Base-by-base conservation (phyloP, 441 rosid species). In the Arabidopsis lyrata region DNA sequence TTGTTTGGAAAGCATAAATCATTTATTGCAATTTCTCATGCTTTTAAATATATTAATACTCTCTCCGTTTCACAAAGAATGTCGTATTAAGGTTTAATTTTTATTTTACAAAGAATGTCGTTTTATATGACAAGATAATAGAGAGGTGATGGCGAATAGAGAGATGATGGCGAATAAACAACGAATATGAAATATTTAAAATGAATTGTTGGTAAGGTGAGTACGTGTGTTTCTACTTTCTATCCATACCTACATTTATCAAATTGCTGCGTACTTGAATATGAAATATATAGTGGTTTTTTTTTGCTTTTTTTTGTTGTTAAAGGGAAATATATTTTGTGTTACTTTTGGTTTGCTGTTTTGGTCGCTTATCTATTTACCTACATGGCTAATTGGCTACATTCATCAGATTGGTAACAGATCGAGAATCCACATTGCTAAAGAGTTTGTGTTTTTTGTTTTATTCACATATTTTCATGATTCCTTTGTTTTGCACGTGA, bases 401-500 rank as follows among this genome's bases (percentile, higher is more conserved):
- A 70, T 49, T 60, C 29, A 49, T 27, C 59, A 49, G 36, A 59
- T 32, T 31, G 15, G 44, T 27, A 48, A 48, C 29, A 27, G 24
- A 59, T 29, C 31, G 36, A 47, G 49, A 47, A 32, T 38, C 14
- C 36, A 38, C 31, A 49, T 45, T 18, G 55, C 15, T 63, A 14
- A n/a, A 15, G 41, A 49, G 20, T 36, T 53, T 52, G 50, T 24
- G 6, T 53, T 8, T 66, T 66, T 22, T 36, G 70, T 66, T 53
- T 38, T 67, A 47, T 24, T 53, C 13, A 6, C 15, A 6, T 32
- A 0, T 18, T 42, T 29, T 13, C 52, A 41, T 22, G n/a, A 6
- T 38, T 39, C 16, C 47, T 54, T 34, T 68, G 55, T 18, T 27
- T 42, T 56, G 29, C 45, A 68, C 55, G 35, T 42, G 55, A 31